Base-by-base conservation (phyloP, 257 asterid genomes). In the Apocynum venetum region DNA sequence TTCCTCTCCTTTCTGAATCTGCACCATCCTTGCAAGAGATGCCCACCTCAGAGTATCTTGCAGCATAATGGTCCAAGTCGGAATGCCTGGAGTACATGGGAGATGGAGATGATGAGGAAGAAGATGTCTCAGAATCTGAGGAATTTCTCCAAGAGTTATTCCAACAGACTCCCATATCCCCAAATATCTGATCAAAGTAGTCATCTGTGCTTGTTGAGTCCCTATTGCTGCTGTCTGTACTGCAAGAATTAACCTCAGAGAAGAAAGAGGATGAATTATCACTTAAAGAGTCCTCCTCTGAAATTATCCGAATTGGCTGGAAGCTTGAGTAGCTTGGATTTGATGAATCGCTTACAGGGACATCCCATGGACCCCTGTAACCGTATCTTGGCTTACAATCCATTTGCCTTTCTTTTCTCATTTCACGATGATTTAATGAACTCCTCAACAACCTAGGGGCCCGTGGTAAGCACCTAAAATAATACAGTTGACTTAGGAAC, bases 391-490 rank as follows among this genome's bases (percentile, higher is more conserved):
- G 44, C 57, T 79, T 86, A 77, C 83, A 68, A 48, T 83, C 60
- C 10, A 1, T 72, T 52, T 61, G 70, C 77, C 79, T 85, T 25
- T 80, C n/a, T 71, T 82, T 86, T 76, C 82, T 84, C n/a, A 82
- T 68, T 70, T 88, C 93, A 64, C 60, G 87, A 43, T 83, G 71
- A 65, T 70, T 77, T 53, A 76, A 56, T 19, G 77, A 78, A 73
- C 83, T 87, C 82, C 95, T 84, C 63, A 89, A 59, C 77, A 80
- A 74, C 73, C 86, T 87, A n/a, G 98, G 98, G 44, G 92, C 91
- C 41, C 98, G 94, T 4, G 98, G 98, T 1, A 94, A 93, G 79
- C 93, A 89, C 94, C 98, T 93, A 55, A 74, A 76, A 78, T 59
- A 82, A 70, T 70, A 71, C 59, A 13, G 38, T 64, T 31, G 17